Conservation (phyloP, 177 flowering plant genomes). For the Vitis hybrid region DNA sequence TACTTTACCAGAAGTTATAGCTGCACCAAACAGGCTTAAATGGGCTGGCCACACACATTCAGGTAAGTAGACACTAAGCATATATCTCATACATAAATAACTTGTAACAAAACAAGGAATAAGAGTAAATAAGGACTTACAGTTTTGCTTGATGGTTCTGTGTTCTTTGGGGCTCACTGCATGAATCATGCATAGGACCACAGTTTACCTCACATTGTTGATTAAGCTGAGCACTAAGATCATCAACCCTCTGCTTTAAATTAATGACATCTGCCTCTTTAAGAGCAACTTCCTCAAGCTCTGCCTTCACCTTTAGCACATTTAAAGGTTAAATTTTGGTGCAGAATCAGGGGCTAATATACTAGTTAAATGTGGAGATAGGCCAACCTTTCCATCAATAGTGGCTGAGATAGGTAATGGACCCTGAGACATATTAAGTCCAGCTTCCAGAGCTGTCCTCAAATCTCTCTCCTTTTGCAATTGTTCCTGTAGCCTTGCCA, state of each 20-base stretch:
- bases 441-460: constrained; percentile 70
- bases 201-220: constrained; percentile 44
- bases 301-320: constrained; percentile 59
- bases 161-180: constrained; percentile 27
- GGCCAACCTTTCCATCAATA: constrained; percentile 67
- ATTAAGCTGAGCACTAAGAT: constrained; percentile 54
- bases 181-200: constrained; percentile 26
- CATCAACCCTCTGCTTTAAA: constrained; percentile 69
- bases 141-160: constrained; percentile 26
- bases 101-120: neutral
- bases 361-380: constrained; percentile 4
- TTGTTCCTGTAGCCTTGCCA: constrained; percentile 69
- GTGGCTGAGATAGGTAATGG: constrained; percentile 28
- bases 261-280: constrained; percentile 62
- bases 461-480: constrained; percentile 74
- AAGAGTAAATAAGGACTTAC: constrained; percentile 31
- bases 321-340: constrained; percentile 16
- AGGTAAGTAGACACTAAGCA: neutral
- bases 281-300: constrained; percentile 60
- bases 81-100: neutral
- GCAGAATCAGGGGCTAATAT: neutral
- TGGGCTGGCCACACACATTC: neutral
- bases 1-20: no score
- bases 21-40: neutral
- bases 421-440: constrained; percentile 36